phyloP scores from a whole-genome alignment of 1,139 yeast genomes.

The Hyphopichia pseudoburtonii region DNA sequence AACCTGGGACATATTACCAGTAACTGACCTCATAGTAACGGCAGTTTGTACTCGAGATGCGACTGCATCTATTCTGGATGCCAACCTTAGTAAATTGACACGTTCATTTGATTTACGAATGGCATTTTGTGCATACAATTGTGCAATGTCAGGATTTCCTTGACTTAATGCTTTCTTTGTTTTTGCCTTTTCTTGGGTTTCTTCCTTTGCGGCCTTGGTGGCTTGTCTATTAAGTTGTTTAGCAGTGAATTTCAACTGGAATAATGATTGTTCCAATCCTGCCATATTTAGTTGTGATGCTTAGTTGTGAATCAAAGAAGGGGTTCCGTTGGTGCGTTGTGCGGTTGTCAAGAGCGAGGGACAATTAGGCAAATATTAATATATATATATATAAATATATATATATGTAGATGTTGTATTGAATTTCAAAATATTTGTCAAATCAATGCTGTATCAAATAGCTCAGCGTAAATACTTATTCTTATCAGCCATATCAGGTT shows the following conservation, averaged over 20 bases:
- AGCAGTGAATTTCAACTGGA: slow-evolving; percentile 76
- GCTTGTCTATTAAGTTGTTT: slow-evolving; percentile 92
- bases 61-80: slow-evolving; percentile 93
- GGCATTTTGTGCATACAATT: slow-evolving; percentile 92
- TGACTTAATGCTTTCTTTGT: slow-evolving; percentile 85
- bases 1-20: slow-evolving; percentile 91
- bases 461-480: too few relatives aligned
- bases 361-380: too few relatives aligned
- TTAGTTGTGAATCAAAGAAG: too few relatives aligned
- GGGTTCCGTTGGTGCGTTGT: too few relatives aligned
- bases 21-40: slow-evolving; percentile 92
- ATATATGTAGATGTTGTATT: too few relatives aligned
- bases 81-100: slow-evolving; percentile 73
- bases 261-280: slow-evolving; percentile 48
- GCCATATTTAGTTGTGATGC: too few relatives aligned
- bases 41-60: slow-evolving; percentile 97
- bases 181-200: slow-evolving; percentile 80
- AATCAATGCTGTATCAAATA: too few relatives aligned
- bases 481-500: too few relatives aligned
- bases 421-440: too few relatives aligned
- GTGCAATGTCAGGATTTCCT: slow-evolving; percentile 92
- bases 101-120: slow-evolving; percentile 89
- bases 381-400: too few relatives aligned
- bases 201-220: slow-evolving; percentile 86
- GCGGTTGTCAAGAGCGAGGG: too few relatives aligned